Conservation (phyloP, 192 early-diverging fungal genomes). For the Allomyces macrogynus region DNA sequence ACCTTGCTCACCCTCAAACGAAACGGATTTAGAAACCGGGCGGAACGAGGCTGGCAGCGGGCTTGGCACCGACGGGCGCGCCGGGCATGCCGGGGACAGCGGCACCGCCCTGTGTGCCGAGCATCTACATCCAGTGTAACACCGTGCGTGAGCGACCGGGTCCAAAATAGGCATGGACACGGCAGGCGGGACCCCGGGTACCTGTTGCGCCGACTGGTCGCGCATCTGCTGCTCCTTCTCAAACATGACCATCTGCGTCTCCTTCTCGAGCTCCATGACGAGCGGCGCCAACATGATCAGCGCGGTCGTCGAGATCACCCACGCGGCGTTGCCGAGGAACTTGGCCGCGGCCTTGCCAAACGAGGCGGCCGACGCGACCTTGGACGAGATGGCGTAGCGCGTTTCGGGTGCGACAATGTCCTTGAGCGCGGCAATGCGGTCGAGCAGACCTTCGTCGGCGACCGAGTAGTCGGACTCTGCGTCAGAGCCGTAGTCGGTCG, state of each 20-base stretch:
- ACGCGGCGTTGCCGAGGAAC: conserved; percentile 60
- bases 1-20: no score
- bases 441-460: conserved; percentile 56
- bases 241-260: conserved; percentile 64
- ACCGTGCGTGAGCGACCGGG: no score
- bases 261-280: conserved; percentile 68
- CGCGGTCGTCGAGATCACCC: conserved; percentile 74
- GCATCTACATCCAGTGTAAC: no score
- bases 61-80: no score
- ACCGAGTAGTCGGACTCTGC: conserved; percentile 24
- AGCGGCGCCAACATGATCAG: conserved; percentile 66
- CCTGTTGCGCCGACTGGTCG: background rate
- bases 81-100: no score
- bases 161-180: no score
- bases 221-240: conserved; percentile 35
- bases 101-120: no score
- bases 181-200: no score
- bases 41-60: no score
- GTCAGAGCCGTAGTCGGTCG: conserved; percentile 22
- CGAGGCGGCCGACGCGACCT: conserved; percentile 27
- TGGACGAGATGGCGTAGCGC: conserved; percentile 35
- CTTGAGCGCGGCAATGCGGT: conserved; percentile 60
- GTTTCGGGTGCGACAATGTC: conserved; percentile 68
- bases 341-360: conserved; percentile 35
- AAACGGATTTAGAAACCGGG: no score